phyloP scores from a whole-genome alignment of 352 stramenopile genomes.

The Hyaloperonospora arabidopsidis region DNA sequence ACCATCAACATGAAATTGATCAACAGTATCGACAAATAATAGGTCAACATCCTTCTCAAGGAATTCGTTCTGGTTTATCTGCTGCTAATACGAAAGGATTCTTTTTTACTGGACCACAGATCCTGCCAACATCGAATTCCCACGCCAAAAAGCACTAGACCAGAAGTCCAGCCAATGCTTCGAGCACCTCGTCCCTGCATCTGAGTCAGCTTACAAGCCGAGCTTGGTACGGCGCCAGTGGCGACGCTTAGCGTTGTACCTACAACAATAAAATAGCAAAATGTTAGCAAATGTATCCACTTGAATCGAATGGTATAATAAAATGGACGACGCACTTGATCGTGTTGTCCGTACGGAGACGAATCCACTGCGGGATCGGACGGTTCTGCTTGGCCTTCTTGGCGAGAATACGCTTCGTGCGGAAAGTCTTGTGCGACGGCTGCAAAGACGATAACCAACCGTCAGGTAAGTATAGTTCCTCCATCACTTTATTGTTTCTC shows the following conservation, averaged over 20 bases:
- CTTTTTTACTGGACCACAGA: slow-evolving; percentile 9
- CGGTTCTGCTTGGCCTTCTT: slow-evolving; percentile 99
- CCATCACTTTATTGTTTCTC: no score
- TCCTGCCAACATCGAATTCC: slow-evolving; percentile 16
- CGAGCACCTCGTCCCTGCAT: no score
- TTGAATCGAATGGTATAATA: slow-evolving; percentile 13
- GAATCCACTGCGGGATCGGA: slow-evolving; percentile 99
- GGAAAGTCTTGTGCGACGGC: slow-evolving; percentile 99
- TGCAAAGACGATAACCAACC: slow-evolving; percentile 22
- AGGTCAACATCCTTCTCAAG: slow-evolving; percentile 26
- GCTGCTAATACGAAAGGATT: slow-evolving; percentile 18
- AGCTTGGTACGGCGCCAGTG: slow-evolving; percentile 99
- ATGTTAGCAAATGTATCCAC: not conserved
- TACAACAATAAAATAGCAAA: slow-evolving; percentile 19
- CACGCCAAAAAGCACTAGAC: slow-evolving; percentile 6
- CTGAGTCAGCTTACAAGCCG: slow-evolving; percentile 90
- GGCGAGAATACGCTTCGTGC: slow-evolving; percentile 98
- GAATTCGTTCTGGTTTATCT: slow-evolving; percentile 32
- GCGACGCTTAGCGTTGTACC: slow-evolving; percentile 99
- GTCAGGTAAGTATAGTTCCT: no score
- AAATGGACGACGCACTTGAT: slow-evolving; percentile 70
- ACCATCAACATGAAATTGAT: no score
- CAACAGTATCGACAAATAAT: slow-evolving; percentile 1
- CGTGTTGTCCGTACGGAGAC: slow-evolving; percentile 98
- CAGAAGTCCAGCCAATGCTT: slow-evolving; percentile 1